These are phyloP conservation scores for Tolypocladium cylindrosporum DNA, from an alignment of 2,329 filamentous ascomycete genomes.

Conservation along the genomic window DNA sequence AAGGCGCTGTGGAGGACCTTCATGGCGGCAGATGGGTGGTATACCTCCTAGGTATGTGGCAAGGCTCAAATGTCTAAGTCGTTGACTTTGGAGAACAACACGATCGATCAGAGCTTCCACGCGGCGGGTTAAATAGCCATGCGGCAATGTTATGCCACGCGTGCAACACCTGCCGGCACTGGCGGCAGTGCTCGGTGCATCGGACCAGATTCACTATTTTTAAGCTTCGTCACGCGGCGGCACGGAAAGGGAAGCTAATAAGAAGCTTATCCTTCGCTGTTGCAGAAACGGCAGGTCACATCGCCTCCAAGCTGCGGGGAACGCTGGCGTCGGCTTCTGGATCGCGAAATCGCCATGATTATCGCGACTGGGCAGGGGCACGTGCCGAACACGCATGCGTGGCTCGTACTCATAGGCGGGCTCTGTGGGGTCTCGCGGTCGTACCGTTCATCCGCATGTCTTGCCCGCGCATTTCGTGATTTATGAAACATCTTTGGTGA, in stretches of 20 bases:
- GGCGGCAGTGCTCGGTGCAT: too few species aligned
- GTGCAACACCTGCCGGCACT: background rate
- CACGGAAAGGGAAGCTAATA: background rate
- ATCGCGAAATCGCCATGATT: too few species aligned
- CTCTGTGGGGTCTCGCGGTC: background rate
- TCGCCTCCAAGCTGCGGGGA: background rate
- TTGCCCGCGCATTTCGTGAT: background rate
- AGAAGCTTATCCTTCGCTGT: background rate
- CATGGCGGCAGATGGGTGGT: background rate
- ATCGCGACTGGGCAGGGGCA: background rate
- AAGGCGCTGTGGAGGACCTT: background rate
- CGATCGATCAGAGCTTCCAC: background rate
- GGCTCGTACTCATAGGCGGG: background rate
- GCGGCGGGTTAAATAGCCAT: background rate
- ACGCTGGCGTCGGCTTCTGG: background rate
- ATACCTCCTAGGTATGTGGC: background rate
- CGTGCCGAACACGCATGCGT: background rate
- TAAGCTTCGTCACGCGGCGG: background rate
- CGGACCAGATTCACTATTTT: too few species aligned
- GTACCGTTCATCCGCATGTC: background rate
- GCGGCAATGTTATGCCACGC: background rate
- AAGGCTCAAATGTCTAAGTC: background rate
- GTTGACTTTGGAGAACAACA: background rate
- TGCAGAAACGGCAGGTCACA: background rate
- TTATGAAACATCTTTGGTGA: background rate